Evolutionary conservation across 768 basidiomycete genomes (phyloP).

Genomic region (Amylocystis lapponica): DNA sequence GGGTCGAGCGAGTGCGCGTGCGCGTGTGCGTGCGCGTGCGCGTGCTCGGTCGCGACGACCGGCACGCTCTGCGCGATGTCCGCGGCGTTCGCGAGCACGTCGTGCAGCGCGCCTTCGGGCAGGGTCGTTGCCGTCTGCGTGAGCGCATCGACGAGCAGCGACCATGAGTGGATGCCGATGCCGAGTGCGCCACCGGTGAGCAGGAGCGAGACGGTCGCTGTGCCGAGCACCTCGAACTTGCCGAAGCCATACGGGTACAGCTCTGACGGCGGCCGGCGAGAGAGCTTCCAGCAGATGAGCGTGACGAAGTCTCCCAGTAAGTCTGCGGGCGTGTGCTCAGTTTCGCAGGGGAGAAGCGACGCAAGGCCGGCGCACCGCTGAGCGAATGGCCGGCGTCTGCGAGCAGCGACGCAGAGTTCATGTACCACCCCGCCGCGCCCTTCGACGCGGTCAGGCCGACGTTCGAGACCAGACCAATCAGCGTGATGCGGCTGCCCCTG

Average conservation of each 20-base stretch:
- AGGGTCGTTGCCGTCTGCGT: conserved; percentile 57
- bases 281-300: conserved; percentile 82
- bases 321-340: conserved; percentile 36
- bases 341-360: not conserved
- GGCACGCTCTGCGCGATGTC: conserved; percentile 51
- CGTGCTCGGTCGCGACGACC: conserved; percentile 24
- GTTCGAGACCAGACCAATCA: conserved; percentile 80
- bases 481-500: conserved; percentile 76
- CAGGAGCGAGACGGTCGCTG: conserved; percentile 82
- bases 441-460: conserved; percentile 78
- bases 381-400: conserved; percentile 93
- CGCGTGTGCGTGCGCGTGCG: conserved; percentile 42
- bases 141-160: conserved; percentile 73
- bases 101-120: conserved; percentile 58
- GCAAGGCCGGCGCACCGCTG: conserved; percentile 54
- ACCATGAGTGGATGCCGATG: conserved; percentile 87
- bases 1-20: conserved; percentile 67
- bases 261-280: conserved; percentile 72
- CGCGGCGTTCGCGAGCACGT: conserved; percentile 53
- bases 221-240: conserved; percentile 94
- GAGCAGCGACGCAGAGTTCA: conserved; percentile 86
- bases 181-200: conserved; percentile 80
- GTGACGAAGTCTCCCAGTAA: conserved; percentile 89
- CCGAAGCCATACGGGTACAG: conserved; percentile 85
- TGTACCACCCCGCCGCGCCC: conserved; percentile 81